Evolutionary conservation across 495 filamentous ascomycete species (phyloP).

Genomic region (Umbilicaria muhlenbergii): DNA sequence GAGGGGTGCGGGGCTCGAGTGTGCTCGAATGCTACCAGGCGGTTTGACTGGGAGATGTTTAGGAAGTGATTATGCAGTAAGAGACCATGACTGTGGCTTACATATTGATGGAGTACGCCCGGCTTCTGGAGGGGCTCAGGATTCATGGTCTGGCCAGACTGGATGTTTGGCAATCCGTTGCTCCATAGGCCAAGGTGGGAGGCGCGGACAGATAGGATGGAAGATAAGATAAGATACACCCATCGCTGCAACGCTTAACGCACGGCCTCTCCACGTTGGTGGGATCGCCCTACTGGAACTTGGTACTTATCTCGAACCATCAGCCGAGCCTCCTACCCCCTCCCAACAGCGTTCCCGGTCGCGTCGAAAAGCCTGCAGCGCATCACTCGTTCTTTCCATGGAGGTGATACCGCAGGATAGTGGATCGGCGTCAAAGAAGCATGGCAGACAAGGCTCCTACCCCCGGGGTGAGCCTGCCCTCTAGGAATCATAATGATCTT

Average conservation of each 20-base stretch:
- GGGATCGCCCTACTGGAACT: too few species aligned
- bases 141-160: too few species aligned
- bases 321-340: too few species aligned
- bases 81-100: neutral
- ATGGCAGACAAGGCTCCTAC: constrained; percentile 8
- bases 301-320: too few species aligned
- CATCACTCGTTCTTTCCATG: neutral
- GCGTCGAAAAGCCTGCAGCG: neutral
- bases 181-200: too few species aligned
- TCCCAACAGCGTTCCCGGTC: too few species aligned
- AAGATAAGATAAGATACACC: neutral
- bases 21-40: constrained; percentile 12
- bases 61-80: neutral
- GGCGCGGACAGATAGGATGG: neutral
- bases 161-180: too few species aligned
- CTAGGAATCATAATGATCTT: neutral
- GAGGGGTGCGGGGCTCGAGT: neutral
- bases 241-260: too few species aligned
- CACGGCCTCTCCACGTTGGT: too few species aligned
- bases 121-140: neutral
- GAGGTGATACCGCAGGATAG: neutral
- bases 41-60: neutral
- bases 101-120: constrained; percentile 4
- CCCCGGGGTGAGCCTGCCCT: constrained; percentile 2
- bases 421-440: constrained; percentile 4